Evolutionary conservation across 75 land plant genomes (phyloP), one percentile per base, ranked within the genome.

Genomic region (Ceratopteris richardii): DNA sequence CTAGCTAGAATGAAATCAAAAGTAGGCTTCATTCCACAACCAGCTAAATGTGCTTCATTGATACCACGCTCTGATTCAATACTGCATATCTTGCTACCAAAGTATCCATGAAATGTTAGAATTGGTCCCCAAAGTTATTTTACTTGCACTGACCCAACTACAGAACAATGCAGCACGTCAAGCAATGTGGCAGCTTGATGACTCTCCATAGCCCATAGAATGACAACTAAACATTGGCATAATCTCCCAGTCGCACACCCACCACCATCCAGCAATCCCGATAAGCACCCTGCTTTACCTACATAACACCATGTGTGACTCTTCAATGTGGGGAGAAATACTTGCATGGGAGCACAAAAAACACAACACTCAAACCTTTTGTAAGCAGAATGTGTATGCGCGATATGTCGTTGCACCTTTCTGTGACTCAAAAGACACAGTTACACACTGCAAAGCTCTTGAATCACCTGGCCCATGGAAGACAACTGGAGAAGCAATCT

Each of bases 251-350:
- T 37, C 62, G 54, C 29, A 71, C 52, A 26, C 77, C 68, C 28
- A 58, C 68, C 25, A 75, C 63, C 77, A 75, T 71, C 77, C 77
- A 75, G 67, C 75, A 72, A 54, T 65, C 62, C 43, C 72, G 73
- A 63, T 56, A 75, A n/a, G 75, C 68, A 29, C 77, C 77, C 46
- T 51, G 56, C 16, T 42, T 55, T n/a, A 75, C 68, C 77, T 75
- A 61, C 54, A 54, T 23, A 9, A 23, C 14, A 58, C 57, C 39
- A 10, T 36, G 14, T 18, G 50, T 20, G 21, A 19, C 37, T 48
- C 20, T 25, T 62, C 44, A 51, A 20, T 21, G 22, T 30, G 44
- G 26, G 23, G 11, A 9, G 20, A 31, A 29, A 41, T 27, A 20
- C 9, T 3, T 33, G 7, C 9, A 33, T 33, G 9, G 63, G 40